Evolutionary conservation across 1,284 basidiomycete species (phyloP).

Genomic region (Mycosarcoma maydis): DNA sequence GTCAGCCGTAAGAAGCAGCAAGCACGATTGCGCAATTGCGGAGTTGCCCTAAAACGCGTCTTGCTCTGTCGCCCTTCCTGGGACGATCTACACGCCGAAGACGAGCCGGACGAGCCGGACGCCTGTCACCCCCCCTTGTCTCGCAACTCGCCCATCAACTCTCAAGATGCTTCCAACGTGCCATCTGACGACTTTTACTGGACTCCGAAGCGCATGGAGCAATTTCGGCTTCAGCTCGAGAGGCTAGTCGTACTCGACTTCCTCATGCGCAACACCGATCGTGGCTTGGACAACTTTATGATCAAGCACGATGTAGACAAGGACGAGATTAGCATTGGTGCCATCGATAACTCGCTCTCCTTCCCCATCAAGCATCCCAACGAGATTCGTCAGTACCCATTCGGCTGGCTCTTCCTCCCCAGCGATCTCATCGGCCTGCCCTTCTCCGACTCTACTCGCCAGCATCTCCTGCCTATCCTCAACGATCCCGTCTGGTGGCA

Average conservation of each 20-base stretch:
- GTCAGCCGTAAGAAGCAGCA: conserved; percentile 56
- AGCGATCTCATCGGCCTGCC: conserved; percentile 80
- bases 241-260: conserved; percentile 77
- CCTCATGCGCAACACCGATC: conserved; percentile 82
- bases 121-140: conserved; percentile 62
- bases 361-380: conserved; percentile 79
- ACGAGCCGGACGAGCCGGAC: conserved; percentile 47
- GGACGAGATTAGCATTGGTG: conserved; percentile 78
- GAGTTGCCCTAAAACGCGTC: conserved; percentile 56
- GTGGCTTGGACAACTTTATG: conserved; percentile 69
- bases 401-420: conserved; percentile 85
- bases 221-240: conserved; percentile 85
- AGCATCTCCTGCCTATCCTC: conserved; percentile 82
- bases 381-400: conserved; percentile 89
- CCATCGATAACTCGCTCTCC: conserved; percentile 90
- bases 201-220: conserved; percentile 78
- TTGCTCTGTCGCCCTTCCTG: conserved; percentile 74
- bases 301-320: conserved; percentile 73
- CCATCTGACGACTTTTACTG: conserved; percentile 74
- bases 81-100: conserved; percentile 72
- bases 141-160: conserved; percentile 68
- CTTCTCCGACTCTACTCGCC: conserved; percentile 78
- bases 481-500: conserved; percentile 89
- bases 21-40: conserved; percentile 55
- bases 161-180: neutral